Conservation (phyloP, 305 asterid genomes). For the Rubia peregrina region DNA sequence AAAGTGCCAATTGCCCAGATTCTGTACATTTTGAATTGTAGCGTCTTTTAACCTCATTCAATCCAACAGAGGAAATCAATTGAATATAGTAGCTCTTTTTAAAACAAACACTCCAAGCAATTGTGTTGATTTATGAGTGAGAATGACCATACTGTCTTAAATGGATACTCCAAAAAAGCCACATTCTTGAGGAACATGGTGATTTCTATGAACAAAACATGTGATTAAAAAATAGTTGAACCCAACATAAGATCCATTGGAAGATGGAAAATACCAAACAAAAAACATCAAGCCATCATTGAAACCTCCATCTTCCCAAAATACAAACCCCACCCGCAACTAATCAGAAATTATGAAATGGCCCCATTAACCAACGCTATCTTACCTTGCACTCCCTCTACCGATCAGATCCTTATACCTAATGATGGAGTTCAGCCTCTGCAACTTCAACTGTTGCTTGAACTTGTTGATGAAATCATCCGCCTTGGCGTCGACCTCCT, state of each 20-base stretch:
- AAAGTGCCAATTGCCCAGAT: background rate
- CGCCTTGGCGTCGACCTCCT: constrained; percentile 69
- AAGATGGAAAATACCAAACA: background rate
- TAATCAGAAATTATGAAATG: constrained; percentile 23
- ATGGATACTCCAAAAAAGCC: constrained; percentile 20
- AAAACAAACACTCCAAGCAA: background rate
- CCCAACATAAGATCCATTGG: background rate
- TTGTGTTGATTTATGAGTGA: background rate
- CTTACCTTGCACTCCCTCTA: constrained; percentile 34
- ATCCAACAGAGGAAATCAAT: background rate
- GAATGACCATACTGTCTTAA: background rate
- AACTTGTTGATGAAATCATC: constrained; percentile 78
- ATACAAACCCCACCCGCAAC: constrained; percentile 19
- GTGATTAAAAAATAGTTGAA: constrained; percentile 10
- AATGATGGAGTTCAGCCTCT: constrained; percentile 67
- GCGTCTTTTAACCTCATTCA: background rate
- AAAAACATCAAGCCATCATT: background rate
- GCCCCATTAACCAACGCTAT: constrained; percentile 20
- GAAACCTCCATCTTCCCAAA: constrained; percentile 4
- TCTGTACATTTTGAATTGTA: background rate
- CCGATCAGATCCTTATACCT: constrained; percentile 64
- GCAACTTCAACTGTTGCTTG: constrained; percentile 79
- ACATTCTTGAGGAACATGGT: background rate
- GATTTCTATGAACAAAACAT: constrained; percentile 23
- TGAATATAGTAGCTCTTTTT: background rate